Evolutionary conservation across 2,329 filamentous ascomycete genomes (phyloP), one percentile per base, ranked within the genome.

Genomic region (Domatiomyces catenatus): DNA sequence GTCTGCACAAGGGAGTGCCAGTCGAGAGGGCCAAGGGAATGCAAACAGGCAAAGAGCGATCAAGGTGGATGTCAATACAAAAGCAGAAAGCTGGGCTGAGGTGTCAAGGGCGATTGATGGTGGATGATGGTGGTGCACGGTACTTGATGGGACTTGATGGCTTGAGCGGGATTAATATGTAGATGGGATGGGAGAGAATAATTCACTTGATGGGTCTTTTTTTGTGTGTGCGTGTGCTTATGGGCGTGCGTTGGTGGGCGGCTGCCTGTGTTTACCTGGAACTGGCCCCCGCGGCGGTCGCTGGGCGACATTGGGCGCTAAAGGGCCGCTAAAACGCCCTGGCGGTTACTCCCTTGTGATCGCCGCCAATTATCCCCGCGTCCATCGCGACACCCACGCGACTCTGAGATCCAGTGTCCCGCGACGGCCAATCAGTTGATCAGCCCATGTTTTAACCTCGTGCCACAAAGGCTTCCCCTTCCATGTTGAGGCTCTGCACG

Each of bases 1-100:
- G 49, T 50, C 50, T 49, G 44, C 50, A 48, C 50, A 46, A 54
- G 45, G 22, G 22, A 24, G 6, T 24, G 22, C 22, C 22, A 24
- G 22, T 3, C 22, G 50, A 28, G n/a, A 15, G 3, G 32, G 32
- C 32, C 32, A 39, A 39, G 32, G 32, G 32, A 39, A 39, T 39
- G 10, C 32, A 39, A 39, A 44, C 19, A 22, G 36, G 18, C 18
- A 20, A 43, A 6, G 32, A 19, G 32, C 28, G 26, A 46, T 17
- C 43, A 50, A 46, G 36, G 43, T 19, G 24, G n/a, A 44, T 26
- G 26, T 8, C 18, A 49, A 46, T 20, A n/a, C 48, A 46, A 50
- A 42, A 18, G 42, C 15, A 19, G n/a, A 19, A 18, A 48, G 36
- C n/a, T 19, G 20, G 36, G 22, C 15, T 39, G 32, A 39, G 32